phyloP scores from a whole-genome alignment of 169 alveolate genomes.

The Eimeria acervulina region DNA sequence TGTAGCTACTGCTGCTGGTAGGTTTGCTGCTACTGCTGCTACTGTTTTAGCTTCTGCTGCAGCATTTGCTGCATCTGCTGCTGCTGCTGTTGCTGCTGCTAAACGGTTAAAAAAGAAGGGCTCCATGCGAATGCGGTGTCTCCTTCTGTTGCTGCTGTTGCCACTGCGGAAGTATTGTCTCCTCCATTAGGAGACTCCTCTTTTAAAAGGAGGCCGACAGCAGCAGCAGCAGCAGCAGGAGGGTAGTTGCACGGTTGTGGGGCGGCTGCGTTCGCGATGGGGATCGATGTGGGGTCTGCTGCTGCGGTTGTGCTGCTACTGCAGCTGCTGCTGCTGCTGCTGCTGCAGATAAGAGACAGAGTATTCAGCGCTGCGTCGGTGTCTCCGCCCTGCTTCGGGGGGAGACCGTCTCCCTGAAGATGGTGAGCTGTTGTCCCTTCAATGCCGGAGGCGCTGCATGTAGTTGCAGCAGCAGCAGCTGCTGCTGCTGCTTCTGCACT shows the following conservation, averaged over 20 bases:
- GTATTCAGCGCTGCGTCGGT: background rate
- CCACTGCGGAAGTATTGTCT: background rate
- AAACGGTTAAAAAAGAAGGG: background rate
- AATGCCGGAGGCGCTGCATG: background rate
- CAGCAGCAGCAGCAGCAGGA: background rate
- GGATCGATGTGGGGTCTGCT: background rate
- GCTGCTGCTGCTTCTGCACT: background rate
- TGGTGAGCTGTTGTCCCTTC: background rate
- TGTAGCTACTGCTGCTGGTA: background rate
- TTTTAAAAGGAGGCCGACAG: background rate
- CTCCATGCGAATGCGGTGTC: constrained; percentile 38
- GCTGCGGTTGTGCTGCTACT: too few relatives aligned
- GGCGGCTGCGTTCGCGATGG: background rate
- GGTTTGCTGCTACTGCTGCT: background rate
- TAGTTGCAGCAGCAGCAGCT: background rate
- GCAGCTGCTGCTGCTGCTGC: constrained; percentile 10
- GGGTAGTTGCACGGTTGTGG: background rate
- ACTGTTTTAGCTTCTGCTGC: background rate
- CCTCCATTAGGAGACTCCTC: background rate
- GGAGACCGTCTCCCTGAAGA: background rate
- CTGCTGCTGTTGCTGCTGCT: background rate
- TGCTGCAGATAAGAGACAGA: constrained; percentile 22
- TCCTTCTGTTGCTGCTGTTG: background rate
- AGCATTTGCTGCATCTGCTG: background rate
- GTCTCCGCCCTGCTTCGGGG: background rate